phyloP scores from a whole-genome alignment of 2,329 filamentous ascomycete species.

The Fonsecaea pedrosoi region DNA sequence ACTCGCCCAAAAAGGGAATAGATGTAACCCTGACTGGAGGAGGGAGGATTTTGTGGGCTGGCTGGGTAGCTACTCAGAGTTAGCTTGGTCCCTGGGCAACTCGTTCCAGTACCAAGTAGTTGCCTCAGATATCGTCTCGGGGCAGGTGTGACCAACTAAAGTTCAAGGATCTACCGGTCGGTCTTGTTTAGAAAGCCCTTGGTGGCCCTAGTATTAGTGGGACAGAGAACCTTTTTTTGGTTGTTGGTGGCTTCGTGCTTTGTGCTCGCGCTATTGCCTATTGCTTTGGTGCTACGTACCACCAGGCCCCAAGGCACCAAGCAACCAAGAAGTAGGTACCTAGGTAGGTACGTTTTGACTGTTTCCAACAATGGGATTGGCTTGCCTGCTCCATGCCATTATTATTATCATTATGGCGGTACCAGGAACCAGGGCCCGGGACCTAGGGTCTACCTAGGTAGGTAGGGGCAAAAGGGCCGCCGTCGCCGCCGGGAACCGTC shows the following conservation, averaged over 20 bases:
- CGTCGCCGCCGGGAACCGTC: neutral
- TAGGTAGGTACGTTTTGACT: no score
- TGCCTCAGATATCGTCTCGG: conserved; percentile 9
- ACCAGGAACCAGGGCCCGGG: neutral
- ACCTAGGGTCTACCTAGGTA: no score
- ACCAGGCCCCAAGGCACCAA: no score
- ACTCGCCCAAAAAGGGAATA: neutral
- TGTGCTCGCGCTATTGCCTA: no score
- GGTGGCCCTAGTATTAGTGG: neutral
- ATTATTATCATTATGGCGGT: neutral
- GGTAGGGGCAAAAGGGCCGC: neutral
- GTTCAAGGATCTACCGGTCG: neutral
- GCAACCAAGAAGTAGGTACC: no score
- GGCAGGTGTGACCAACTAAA: neutral
- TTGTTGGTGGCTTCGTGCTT: no score
- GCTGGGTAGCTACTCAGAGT: no score
- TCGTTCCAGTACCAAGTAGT: neutral
- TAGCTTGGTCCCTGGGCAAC: no score
- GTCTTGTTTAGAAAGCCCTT: neutral
- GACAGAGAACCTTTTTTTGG: neutral
- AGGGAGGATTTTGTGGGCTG: neutral
- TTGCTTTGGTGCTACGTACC: neutral
- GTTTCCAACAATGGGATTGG: neutral
- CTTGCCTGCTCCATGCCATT: neutral
- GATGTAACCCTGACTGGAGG: neutral